phyloP scores from a whole-genome alignment of 192 early-diverging fungal genomes.

The Backusella sp. region DNA sequence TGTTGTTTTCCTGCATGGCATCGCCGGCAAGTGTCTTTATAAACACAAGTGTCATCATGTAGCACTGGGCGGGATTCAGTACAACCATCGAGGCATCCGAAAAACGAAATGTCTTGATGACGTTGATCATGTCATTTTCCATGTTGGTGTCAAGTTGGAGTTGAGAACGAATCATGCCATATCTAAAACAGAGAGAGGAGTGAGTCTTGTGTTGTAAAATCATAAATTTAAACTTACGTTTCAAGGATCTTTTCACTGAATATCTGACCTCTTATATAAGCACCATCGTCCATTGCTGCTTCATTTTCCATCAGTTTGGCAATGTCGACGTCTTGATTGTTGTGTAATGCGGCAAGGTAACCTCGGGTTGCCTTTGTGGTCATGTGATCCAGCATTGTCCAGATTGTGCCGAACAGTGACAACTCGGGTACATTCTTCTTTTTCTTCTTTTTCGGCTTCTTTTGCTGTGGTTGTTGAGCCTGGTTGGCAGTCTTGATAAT shows the following conservation, averaged over 20 bases:
- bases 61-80: constrained; percentile 29
- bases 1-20: constrained; percentile 4
- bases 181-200: constrained; percentile 11
- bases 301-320: neutral
- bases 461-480: neutral
- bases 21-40: constrained; percentile 23
- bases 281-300: constrained; percentile 7
- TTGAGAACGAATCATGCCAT: constrained; percentile 30
- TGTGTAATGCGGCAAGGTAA: constrained; percentile 17
- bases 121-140: constrained; percentile 35
- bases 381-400: constrained; percentile 42
- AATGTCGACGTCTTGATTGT: neutral
- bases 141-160: constrained; percentile 19
- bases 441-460: constrained; percentile 14
- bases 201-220: neutral
- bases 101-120: constrained; percentile 38
- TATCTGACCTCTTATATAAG: constrained; percentile 33
- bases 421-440: constrained; percentile 26
- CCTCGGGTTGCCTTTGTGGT: constrained; percentile 28
- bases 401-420: constrained; percentile 44
- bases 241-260: constrained; percentile 42
- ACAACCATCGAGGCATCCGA: constrained; percentile 31
- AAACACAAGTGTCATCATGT: constrained; percentile 40
- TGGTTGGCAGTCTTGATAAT: neutral
- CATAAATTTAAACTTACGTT: constrained; percentile 23